Base-by-base conservation (phyloP, 2,329 filamentous ascomycete species). In the Emericellopsis atlantica region DNA sequence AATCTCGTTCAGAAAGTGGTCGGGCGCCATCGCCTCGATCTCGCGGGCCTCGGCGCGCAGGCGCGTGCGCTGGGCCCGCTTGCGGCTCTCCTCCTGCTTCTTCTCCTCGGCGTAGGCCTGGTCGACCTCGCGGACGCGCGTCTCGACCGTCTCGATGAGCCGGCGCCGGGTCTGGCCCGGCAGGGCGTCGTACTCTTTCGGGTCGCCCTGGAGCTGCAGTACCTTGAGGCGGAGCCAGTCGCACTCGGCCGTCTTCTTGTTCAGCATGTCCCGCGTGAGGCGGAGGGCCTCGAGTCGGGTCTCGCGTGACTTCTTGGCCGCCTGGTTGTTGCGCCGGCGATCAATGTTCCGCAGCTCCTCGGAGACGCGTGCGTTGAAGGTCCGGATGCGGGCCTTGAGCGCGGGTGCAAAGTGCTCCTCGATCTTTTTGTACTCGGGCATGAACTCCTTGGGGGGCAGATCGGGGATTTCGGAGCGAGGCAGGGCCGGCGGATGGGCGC, bases 271-370 rank as follows among this genome's bases (percentile, higher is more conserved):
- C 2, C 48, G 49, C 7, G 49, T 48, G 10, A 49, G 44, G 0
- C 41, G 37, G 2, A 57, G 46, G 0, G 48, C 43, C 39, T 61
- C 59, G 22, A 55, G 41, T 0, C 59, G 51, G 16, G 51, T 47
- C 16, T 53, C 44, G 1, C 62, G 53, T 10, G 54, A 58, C 40
- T 60, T 57, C 46, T 58, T 60, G 21, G 62, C 62, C 1, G 62
- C 57, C 31, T 49, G 43, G 44, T 63, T 65, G 50, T 65, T 65
- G 5, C 61, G 49, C 34, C 51, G 43, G 2, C 56, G 50, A 15
- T 61, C 54, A 2, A 54, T 37, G 4, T 21, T 38, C 42, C 54
- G 51, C 8, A 48, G 46, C 16, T 47, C 39, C 4, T 42, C 42
- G 3, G 56, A 50, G 32, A 60, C 51, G 6, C 36, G 11, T 39